A percentile compares a stretch with the other conserved stretches of the same genome.
Conservation (phyloP, 257 asterid genomes). For the Salvia splendens region DNA sequence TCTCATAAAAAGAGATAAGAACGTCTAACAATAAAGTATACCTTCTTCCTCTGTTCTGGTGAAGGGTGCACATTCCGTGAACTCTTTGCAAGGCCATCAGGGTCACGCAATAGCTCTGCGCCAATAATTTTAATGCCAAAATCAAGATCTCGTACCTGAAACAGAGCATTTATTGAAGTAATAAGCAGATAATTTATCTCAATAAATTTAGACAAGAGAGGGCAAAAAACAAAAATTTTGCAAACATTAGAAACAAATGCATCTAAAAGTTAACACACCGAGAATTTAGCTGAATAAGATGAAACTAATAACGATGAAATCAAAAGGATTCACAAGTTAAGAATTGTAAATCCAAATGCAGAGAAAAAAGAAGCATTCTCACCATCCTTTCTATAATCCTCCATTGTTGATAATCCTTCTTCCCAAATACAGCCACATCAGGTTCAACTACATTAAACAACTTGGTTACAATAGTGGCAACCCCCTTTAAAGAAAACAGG, state of each 20-base stretch:
- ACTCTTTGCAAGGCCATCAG: conserved; percentile 95
- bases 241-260: not conserved
- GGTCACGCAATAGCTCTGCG: conserved; percentile 66
- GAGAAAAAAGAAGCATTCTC: conserved; percentile 19
- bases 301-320: not conserved
- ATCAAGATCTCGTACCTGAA: conserved; percentile 91
- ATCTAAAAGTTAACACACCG: not conserved
- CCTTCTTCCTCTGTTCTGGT: conserved; percentile 71
- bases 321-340: conserved; percentile 16
- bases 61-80: conserved; percentile 87
- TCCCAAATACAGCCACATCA: conserved; percentile 88
- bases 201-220: not conserved
- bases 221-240: not conserved
- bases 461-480: conserved; percentile 88
- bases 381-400: conserved; percentile 82
- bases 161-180: conserved; percentile 17
- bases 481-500: conserved; percentile 93
- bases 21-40: conserved; percentile 22
- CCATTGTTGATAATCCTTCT: conserved; percentile 98
- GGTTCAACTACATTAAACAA: conserved; percentile 88
- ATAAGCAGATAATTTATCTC: not conserved
- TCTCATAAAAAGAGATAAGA: not conserved
- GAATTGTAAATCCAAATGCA: not conserved
- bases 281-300: not conserved
- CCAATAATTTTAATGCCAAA: conserved; percentile 78